These are phyloP conservation scores for Friedmanniomyces endolithicus DNA, from an alignment of 495 filamentous ascomycete genomes.

Conservation along the genomic window DNA sequence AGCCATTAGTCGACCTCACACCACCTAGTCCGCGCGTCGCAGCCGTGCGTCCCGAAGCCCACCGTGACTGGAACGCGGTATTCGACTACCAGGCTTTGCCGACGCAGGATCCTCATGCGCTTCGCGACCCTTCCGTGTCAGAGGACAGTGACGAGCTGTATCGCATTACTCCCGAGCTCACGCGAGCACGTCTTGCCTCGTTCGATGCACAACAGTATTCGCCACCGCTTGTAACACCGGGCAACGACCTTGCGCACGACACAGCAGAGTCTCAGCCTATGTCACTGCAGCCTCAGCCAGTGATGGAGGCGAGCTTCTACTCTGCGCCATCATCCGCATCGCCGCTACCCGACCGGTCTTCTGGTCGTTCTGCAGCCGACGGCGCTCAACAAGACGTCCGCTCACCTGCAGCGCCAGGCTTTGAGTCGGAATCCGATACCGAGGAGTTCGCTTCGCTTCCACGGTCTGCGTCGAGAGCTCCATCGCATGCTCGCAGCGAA, in stretches of 20 bases:
- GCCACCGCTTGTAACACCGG: neutral
- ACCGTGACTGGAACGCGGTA: slow-evolving; percentile 6
- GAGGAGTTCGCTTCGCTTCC: slow-evolving; percentile 13
- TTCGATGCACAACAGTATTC: slow-evolving; percentile 1
- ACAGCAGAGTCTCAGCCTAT: neutral
- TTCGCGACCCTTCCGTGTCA: neutral
- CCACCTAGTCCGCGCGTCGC: slow-evolving; percentile 2
- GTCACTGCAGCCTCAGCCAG: neutral
- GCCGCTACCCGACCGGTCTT: neutral
- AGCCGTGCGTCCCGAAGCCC: neutral
- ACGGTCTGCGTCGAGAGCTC: neutral
- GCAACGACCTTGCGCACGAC: slow-evolving; percentile 11
- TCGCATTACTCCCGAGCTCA: slow-evolving; percentile 15
- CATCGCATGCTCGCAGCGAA: neutral
- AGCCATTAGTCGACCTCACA: slow-evolving; percentile 14
- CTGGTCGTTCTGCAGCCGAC: neutral
- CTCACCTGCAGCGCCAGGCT: slow-evolving; percentile 1
- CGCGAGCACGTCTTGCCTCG: slow-evolving; percentile 14
- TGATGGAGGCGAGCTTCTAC: slow-evolving; percentile 15
- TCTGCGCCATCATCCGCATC: slow-evolving; percentile 14
- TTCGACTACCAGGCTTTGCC: slow-evolving; percentile 6
- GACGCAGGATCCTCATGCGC: neutral
- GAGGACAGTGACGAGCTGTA: slow-evolving; percentile 16
- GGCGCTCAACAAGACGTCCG: neutral
- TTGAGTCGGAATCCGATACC: slow-evolving; percentile 13